Base-by-base conservation (phyloP, 192 early-diverging fungal species). In the Thoreauomyces humboldtii region DNA sequence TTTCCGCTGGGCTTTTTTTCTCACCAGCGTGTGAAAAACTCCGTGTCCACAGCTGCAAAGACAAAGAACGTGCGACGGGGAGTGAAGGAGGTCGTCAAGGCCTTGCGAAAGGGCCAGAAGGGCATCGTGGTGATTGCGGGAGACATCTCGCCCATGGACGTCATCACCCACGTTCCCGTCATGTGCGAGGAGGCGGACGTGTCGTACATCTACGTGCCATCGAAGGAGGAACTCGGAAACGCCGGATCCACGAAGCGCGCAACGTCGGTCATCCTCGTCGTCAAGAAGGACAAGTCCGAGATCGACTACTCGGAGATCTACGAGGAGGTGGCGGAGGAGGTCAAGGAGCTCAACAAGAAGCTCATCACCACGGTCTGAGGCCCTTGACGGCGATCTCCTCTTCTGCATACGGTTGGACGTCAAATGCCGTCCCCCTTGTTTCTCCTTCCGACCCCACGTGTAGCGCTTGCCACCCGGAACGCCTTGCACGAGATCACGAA, bases 21-120 rank as follows among this genome's bases (percentile, higher is more conserved):
- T n/a, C n/a, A n/a, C n/a, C n/a, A n/a, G n/a, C n/a, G n/a, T n/a
- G n/a, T n/a, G n/a, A n/a, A n/a, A n/a, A n/a, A n/a, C n/a, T n/a
- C n/a, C n/a, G n/a, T n/a, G n/a, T n/a, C n/a, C n/a, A 37, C 55
- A 57, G 55, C 55, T 27, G 70, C 89, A 56, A 93, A 91, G 78
- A 85, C 87, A 45, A 92, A 93, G 76, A 85, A 88, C 38, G 84
- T 95, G 38, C 89, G 89, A 75, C 88, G 97, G 61, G 97, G 97
- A 51, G 92, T 98, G 21, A 98, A 98, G 84, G 97, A 99, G 77
- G 93, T 98, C 29, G 91, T 92, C 42, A 98, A 98, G 83, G 92
- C 87, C 63, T 81, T 99, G 70, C 85, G 93, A 47, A 99, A 99
- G 84, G 92, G 92, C 54, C 80, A 87, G 55, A 95, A 96, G 83